Base-by-base conservation (phyloP, 768 basidiomycete species). In the Peribolospora kevripleyi region DNA sequence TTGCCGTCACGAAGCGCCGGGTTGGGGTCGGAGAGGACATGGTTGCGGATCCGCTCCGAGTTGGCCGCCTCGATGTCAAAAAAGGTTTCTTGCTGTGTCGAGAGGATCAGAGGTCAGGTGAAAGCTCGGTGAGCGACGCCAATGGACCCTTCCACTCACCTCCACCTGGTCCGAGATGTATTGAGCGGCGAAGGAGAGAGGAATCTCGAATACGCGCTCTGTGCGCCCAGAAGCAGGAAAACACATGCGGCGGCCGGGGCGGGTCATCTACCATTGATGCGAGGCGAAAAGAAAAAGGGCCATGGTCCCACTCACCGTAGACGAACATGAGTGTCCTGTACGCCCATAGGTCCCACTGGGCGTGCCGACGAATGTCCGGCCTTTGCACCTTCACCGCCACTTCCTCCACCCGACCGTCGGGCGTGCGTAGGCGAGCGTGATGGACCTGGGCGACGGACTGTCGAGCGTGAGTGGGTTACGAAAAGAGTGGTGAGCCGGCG, bases 121-220 rank as follows among this genome's bases (percentile, higher is more conserved):
- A 25, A 25, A 25, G 25, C 25, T 25, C 25, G 25, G 25, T 25
- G 25, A 25, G 25, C 25, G 25, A 25, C 25, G 25, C 25, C 25
- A 25, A 25, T 25, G 25, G 25, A 25, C 25, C 25, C 25, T 25
- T 25, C 4, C 1, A 37, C 13, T 4, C 39, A 37, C 36, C 54
- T 9, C 25, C 25, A 54, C 48, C 25, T 54, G 54, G 38, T 54
- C 54, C 13, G 54, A 54, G 38, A 54, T 54, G 14, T 54, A 54
- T 39, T 54, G 54, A 9, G 54, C 46, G 46, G 54, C 54, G 41
- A 54, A 54, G 10, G 54, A 14, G 46, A 54, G 47, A 9, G 54
- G 54, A 9, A 54, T 9, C 6, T 54, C 54, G 38, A 54, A 54
- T 9, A 54, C 46, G 2, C 7, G 45, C 41, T 54, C 52, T 53